phyloP scores from a whole-genome alignment of 2,329 filamentous ascomycete genomes.

The Byssoonygena ceratinophila region DNA sequence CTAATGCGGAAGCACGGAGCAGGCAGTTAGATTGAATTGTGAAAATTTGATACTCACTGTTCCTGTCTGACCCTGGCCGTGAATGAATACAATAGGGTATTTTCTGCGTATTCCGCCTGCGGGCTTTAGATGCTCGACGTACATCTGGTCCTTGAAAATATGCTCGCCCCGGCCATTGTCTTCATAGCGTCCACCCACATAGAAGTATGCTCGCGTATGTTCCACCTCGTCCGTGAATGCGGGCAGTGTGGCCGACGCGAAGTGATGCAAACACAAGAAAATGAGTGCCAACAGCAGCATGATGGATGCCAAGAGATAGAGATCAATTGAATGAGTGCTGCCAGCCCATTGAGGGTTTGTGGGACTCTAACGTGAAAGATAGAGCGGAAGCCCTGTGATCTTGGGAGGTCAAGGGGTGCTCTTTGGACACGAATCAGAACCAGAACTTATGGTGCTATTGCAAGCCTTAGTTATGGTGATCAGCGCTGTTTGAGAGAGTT shows the following conservation, averaged over 20 bases:
- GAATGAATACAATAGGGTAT: constrained; percentile 20
- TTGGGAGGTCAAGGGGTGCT: no score
- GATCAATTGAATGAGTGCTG: not conserved
- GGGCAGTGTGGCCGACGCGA: not conserved
- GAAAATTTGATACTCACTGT: constrained; percentile 18
- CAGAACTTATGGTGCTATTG: no score
- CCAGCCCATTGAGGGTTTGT: not conserved
- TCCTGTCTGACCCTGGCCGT: constrained; percentile 20
- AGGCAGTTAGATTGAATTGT: no score
- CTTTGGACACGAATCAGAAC: no score
- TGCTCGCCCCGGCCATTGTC: constrained; percentile 19
- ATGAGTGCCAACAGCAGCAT: not conserved
- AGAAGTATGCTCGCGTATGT: constrained; percentile 18
- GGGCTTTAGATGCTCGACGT: constrained; percentile 22
- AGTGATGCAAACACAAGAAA: not conserved
- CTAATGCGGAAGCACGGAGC: not conserved
- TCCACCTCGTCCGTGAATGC: not conserved
- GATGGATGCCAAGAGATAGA: not conserved
- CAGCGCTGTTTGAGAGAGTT: no score
- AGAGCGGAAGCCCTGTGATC: no score
- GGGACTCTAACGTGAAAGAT: not conserved
- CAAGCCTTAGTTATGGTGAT: no score
- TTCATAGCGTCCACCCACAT: constrained; percentile 19
- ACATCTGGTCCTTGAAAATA: constrained; percentile 20
- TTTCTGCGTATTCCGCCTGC: constrained; percentile 8